Base-by-base conservation (phyloP, 441 rosid species). In the Flueggea neowawraea region DNA sequence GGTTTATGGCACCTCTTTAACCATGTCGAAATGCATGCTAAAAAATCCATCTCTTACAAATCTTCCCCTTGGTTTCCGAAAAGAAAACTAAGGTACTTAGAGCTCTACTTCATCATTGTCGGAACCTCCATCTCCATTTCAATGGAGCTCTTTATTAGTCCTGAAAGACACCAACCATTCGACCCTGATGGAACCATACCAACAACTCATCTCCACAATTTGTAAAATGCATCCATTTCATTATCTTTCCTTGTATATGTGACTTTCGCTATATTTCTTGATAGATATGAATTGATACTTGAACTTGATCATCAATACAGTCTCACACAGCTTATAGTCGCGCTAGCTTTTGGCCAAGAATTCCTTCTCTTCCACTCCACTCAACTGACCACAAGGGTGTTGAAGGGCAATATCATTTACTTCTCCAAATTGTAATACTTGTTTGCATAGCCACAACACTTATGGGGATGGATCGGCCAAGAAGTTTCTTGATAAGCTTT, bases 321-420 rank as follows among this genome's bases (percentile, higher is more conserved):
- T 0, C 57, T 88, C 7, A 73, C 90, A 31, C 84, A 73, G 45
- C 62, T 88, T 54, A 14, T 90, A 3, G 97, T 72, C 3, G 79
- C 86, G 4, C 47, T 80, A 11, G 88, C 95, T 31, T 84, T 90
- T 48, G 73, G 74, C 0, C 93, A 84, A 43, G 72, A 88, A 58
- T 66, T 86, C 5, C 71, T 90, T 59, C 78, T 92, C 43, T 92
- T 92, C 80, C 94, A 76, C 70, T 90, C 31, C 98, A 90, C 68
- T 86, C 98, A 0, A 61, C 97, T 49, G 97, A 88, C 58, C 97
- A 92, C 67, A 83, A 72, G 69, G 95, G 94, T 5, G 75, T 90
- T 9, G 94, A 92, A 67, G 98, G 98, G 0, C 97, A 83, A 17
- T 92, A 88, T 67, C 98, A 92, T 56, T 62, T 86, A 52, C 84